phyloP scores from a whole-genome alignment of 352 stramenopile species.

The Phytophthora pisi region DNA sequence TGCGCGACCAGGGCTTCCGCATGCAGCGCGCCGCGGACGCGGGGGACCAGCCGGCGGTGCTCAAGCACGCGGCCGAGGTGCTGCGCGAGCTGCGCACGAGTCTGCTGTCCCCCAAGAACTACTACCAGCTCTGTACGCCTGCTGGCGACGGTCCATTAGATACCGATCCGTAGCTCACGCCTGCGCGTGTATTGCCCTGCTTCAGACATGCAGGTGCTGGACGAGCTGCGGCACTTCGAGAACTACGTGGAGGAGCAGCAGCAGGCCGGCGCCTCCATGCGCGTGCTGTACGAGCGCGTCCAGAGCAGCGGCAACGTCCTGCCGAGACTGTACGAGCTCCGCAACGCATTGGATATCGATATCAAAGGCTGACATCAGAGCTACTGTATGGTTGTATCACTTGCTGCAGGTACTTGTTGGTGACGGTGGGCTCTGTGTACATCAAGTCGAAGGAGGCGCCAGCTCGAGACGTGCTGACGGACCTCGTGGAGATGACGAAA shows the following conservation, averaged over 20 bases:
- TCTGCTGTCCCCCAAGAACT: conserved; percentile 97
- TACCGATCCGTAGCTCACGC: too few species aligned
- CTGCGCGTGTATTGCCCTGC: neutral
- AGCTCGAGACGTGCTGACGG: conserved; percentile 93
- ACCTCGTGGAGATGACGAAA: conserved; percentile 99
- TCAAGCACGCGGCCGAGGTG: conserved; percentile 85
- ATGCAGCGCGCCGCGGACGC: conserved; percentile 87
- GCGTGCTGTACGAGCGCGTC: conserved; percentile 95
- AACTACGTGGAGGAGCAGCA: conserved; percentile 92
- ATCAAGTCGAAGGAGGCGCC: conserved; percentile 87
- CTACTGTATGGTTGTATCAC: too few species aligned
- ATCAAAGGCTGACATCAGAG: too few species aligned
- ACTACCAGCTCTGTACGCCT: conserved; percentile 98
- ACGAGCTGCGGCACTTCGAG: conserved; percentile 96
- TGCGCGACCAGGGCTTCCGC: conserved; percentile 77
- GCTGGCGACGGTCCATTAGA: too few species aligned
- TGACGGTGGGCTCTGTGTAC: conserved; percentile 96
- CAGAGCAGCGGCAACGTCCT: conserved; percentile 97
- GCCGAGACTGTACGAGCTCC: conserved; percentile 79
- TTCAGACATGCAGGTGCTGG: conserved; percentile 84
- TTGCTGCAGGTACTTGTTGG: conserved; percentile 89
- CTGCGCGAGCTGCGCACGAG: conserved; percentile 87
- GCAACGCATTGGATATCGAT: too few species aligned
- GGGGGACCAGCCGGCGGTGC: conserved; percentile 71
- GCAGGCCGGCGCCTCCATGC: conserved; percentile 80